These are phyloP conservation scores for Macaranga tanarius DNA, from an alignment of 441 rosid genomes.

Conservation along the genomic window DNA sequence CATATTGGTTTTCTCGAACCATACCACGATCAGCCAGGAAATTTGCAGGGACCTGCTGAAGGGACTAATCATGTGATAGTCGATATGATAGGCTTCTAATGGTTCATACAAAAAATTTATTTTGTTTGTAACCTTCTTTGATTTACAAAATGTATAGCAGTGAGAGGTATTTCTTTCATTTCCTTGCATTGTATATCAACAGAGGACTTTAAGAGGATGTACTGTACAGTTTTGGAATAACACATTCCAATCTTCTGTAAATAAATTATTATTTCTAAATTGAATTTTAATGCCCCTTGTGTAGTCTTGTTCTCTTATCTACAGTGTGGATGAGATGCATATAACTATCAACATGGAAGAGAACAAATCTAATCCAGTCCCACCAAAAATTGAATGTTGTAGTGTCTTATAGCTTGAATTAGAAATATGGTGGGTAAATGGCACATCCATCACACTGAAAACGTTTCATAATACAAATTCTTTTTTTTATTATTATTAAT, in stretches of 20 bases:
- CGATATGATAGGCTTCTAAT: slow-evolving; percentile 2
- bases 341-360: no score
- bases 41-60: background rate
- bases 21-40: slow-evolving; percentile 3
- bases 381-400: no score
- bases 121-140: slow-evolving; percentile 3
- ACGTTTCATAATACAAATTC: no score
- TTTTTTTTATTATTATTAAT: no score
- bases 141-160: slow-evolving; percentile 35
- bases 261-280: slow-evolving; percentile 11
- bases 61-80: background rate
- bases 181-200: slow-evolving; percentile 32
- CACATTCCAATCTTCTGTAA: slow-evolving; percentile 15
- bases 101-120: slow-evolving; percentile 19
- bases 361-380: no score
- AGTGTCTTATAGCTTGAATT: no score
- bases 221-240: background rate
- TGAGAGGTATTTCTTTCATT: slow-evolving; percentile 27
- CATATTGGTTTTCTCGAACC: slow-evolving; percentile 27
- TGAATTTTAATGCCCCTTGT: no score
- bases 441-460: no score
- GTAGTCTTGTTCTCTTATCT: background rate
- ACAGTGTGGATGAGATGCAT: background rate
- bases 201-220: background rate
- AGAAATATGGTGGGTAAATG: no score